Conservation (phyloP, 176 grass and related monocot genomes). For the Themeda triandra region DNA sequence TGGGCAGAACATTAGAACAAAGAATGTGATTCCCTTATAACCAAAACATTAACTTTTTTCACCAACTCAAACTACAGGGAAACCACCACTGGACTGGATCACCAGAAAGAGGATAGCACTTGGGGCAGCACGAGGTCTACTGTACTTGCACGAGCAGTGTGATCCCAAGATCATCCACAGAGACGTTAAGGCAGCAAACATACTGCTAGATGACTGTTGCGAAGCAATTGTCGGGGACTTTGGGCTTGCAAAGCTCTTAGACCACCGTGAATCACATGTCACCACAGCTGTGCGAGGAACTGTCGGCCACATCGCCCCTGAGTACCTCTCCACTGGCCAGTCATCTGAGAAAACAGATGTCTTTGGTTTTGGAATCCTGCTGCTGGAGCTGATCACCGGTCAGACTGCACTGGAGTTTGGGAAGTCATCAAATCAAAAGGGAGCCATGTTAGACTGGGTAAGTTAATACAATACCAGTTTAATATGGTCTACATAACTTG, state of each 20-base stretch:
- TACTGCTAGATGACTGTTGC: conserved; percentile 67
- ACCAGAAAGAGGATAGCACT: conserved; percentile 80
- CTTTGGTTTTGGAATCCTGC: conserved; percentile 79
- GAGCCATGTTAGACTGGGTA: conserved; percentile 93
- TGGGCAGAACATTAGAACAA: neutral
- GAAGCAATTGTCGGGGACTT: conserved; percentile 85
- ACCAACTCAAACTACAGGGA: conserved; percentile 37
- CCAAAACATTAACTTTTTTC: conserved; percentile 22
- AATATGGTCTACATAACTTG: neutral
- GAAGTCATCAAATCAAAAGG: conserved; percentile 82
- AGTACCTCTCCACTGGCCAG: conserved; percentile 86
- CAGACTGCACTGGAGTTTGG: conserved; percentile 78
- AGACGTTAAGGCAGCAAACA: conserved; percentile 86
- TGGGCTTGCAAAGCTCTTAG: conserved; percentile 82
- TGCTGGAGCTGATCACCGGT: conserved; percentile 78
- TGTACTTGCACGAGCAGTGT: conserved; percentile 89
- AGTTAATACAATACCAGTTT: conserved; percentile 34
- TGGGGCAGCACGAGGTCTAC: conserved; percentile 70
- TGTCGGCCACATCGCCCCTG: conserved; percentile 81
- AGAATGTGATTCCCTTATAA: conserved; percentile 14
- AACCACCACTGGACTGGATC: conserved; percentile 75
- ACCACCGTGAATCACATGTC: conserved; percentile 80
- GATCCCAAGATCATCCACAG: conserved; percentile 93
- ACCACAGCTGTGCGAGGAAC: conserved; percentile 83
- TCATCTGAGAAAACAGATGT: conserved; percentile 93